Evolutionary conservation across 352 stramenopile genomes (phyloP), one percentile per base, ranked within the genome.

Genomic region (Phytophthora hibernalis): DNA sequence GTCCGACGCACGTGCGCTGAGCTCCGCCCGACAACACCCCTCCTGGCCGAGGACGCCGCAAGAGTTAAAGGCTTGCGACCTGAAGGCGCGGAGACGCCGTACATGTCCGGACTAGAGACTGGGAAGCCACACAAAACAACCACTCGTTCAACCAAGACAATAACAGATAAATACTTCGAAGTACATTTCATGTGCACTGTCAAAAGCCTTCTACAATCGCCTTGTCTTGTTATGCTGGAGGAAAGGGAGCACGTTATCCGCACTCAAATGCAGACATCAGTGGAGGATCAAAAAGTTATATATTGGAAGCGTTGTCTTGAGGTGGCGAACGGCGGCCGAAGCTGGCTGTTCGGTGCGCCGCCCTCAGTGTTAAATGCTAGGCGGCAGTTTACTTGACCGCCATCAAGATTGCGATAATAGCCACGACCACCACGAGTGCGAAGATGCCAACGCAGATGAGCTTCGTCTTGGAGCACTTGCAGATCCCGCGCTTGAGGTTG

Each of bases 401-500:
- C 33, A 69, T 51, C 22, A 88, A 53, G 22, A 91, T 72, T 26
- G 70, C 70, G 33, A 91, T 64, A 54, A 87, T 65, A 51, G 85
- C 68, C 16, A 83, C 63, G 28, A 70, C 44, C 49, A 91, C 66
- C 33, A 91, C 50, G 15, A 91, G 55, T 20, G 64, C 60, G 49
- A 89, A 85, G 33, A 86, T 56, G 18, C 73, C 78, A 33, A 76
- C 72, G 49, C 76, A 89, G 59, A 87, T 85, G 30, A 87, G 65
- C 70, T 91, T 89, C 13, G 69, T 83, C 70, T 86, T 83, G 18
- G 76, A 82, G 50, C 80, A 89, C 52, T 73, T 74, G 61, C 82
- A 89, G 50, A 83, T 78, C n/a, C 69, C 43, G 38, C 65, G 72
- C 67, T 82, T 85, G 20, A 45, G 28, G 53, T 91, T 77, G 28